Percentiles rank a stretch among this genome's conserved stretches.
Evolutionary conservation across 371 early-diverging fungal genomes (phyloP).

Genomic region (Globomyces sp.): DNA sequence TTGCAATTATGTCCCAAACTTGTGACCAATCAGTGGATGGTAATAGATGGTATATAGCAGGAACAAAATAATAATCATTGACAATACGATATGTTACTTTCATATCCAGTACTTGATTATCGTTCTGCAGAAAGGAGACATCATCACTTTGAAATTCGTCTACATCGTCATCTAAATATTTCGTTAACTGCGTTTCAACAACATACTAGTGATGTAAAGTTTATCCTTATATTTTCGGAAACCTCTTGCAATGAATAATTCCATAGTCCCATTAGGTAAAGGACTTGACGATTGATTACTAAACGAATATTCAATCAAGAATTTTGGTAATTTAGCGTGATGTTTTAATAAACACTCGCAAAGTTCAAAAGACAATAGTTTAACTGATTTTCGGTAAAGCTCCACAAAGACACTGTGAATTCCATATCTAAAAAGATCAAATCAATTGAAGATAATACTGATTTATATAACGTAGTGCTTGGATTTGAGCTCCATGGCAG

Average conservation of each 20-base stretch:
- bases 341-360: not conserved
- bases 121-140: slow-evolving; percentile 2
- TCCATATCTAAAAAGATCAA: not conserved
- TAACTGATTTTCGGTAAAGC: not conserved
- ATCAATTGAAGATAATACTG: no score
- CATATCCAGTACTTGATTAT: not conserved
- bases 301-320: slow-evolving; percentile 3
- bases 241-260: slow-evolving; percentile 4
- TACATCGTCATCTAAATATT: not conserved
- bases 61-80: not conserved
- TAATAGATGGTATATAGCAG: slow-evolving; percentile 1
- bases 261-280: not conserved
- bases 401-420: not conserved
- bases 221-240: not conserved
- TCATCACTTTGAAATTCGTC: slow-evolving; percentile 6
- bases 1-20: slow-evolving; percentile 2
- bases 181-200: no score
- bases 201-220: no score
- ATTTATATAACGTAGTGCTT: no score
- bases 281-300: not conserved
- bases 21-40: not conserved
- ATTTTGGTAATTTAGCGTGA: not conserved
- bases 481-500: no score
- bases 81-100: not conserved
- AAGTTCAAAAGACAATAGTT: slow-evolving; percentile 6